These are phyloP conservation scores for Halophytophthora polymorphica DNA, from an alignment of 352 stramenopile species.

Conservation along the genomic window DNA sequence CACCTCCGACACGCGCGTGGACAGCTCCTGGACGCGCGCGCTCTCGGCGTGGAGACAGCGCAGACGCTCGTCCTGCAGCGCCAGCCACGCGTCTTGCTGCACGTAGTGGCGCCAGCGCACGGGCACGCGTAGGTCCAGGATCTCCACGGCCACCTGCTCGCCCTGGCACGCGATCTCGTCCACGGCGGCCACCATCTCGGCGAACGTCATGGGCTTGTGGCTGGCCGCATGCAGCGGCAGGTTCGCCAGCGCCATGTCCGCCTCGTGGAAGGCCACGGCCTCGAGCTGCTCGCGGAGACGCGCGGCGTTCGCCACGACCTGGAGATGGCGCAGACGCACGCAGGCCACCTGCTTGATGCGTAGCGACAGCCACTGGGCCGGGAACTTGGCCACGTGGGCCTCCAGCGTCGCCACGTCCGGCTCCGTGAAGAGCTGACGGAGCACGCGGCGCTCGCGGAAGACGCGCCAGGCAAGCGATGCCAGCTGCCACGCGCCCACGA, in stretches of 20 bases:
- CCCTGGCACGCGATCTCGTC: slow-evolving; percentile 53
- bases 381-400: slow-evolving; percentile 31
- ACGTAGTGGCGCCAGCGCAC: slow-evolving; percentile 42
- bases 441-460: slow-evolving; percentile 36
- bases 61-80: slow-evolving; percentile 37
- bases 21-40: slow-evolving; percentile 38
- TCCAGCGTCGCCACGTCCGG: slow-evolving; percentile 22
- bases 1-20: slow-evolving; percentile 39
- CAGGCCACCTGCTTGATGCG: slow-evolving; percentile 47
- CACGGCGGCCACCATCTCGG: slow-evolving; percentile 47
- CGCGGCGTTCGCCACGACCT: slow-evolving; percentile 32
- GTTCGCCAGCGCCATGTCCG: slow-evolving; percentile 33
- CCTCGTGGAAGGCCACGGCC: slow-evolving; percentile 39
- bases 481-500: slow-evolving; percentile 36
- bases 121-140: slow-evolving; percentile 43
- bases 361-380: slow-evolving; percentile 28
- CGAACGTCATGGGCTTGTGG: slow-evolving; percentile 59
- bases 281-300: slow-evolving; percentile 33
- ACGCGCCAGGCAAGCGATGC: slow-evolving; percentile 38
- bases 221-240: slow-evolving; percentile 29
- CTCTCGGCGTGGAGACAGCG: slow-evolving; percentile 40
- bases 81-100: slow-evolving; percentile 32
- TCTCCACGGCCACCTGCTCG: slow-evolving; percentile 52
- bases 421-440: slow-evolving; percentile 40
- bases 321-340: slow-evolving; percentile 43